These are phyloP conservation scores for Pleurotus platypus DNA, from an alignment of 768 basidiomycete genomes.

Conservation along the genomic window DNA sequence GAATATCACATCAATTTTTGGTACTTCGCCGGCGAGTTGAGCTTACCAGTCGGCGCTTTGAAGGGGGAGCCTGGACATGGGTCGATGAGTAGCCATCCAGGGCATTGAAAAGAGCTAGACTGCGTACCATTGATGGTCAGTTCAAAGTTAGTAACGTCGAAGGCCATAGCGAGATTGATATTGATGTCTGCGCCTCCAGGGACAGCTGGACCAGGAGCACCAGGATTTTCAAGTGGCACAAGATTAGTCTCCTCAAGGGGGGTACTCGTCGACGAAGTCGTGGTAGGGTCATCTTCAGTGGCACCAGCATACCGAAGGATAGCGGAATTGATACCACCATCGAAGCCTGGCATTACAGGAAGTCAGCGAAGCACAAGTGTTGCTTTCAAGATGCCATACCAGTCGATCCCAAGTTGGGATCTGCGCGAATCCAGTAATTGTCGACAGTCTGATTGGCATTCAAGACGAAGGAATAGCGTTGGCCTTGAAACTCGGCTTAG, in stretches of 20 bases:
- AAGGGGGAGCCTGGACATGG: not conserved
- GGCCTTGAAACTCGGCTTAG: conserved; percentile 10
- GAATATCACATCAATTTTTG: conserved; percentile 8
- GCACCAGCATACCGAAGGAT: conserved; percentile 6
- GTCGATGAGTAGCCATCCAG: not conserved
- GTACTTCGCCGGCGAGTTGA: not conserved
- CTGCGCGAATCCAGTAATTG: conserved; percentile 42
- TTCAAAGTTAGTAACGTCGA: conserved; percentile 1
- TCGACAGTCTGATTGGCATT: conserved; percentile 29
- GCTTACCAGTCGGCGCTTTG: not conserved
- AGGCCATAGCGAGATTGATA: not conserved
- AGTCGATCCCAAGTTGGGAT: conserved; percentile 21
- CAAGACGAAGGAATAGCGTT: conserved; percentile 39
- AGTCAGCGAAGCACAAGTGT: not conserved
- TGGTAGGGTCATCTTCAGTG: not conserved
- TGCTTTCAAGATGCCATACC: conserved; percentile 18
- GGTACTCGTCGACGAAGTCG: not conserved
- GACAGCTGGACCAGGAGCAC: not conserved
- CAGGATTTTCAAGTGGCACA: not conserved
- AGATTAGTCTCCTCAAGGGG: conserved; percentile 1
- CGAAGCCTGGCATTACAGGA: not conserved
- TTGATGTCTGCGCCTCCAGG: conserved; percentile 2
- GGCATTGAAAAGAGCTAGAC: not conserved
- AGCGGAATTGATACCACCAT: conserved; percentile 6
- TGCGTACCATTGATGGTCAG: not conserved